Base-by-base conservation (phyloP, 1,284 basidiomycete genomes). In the Mycosarcoma maydis region DNA sequence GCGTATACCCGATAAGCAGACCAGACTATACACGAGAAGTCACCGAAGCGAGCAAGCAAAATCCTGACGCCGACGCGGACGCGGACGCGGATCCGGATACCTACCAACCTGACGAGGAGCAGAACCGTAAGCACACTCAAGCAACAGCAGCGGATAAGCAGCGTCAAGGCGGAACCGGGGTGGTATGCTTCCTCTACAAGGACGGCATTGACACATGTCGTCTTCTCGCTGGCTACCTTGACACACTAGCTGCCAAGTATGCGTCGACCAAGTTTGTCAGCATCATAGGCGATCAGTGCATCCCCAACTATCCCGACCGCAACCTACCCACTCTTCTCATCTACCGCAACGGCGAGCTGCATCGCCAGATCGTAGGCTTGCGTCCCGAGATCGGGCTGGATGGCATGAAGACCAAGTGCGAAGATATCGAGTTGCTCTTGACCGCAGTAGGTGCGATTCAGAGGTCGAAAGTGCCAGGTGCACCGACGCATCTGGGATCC, bases 21-120 rank as follows among this genome's bases (percentile, higher is more conserved):
- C 92, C 94, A 17, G 94, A 97, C 81, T 98, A 98, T 83, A 95
- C 91, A 29, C 86, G 90, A 46, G 92, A 98, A 78, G 92, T 98
- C 16, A 98, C 94, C 0, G 94, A 98, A 57, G 92, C 92, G 1
- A 96, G 93, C 82, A 88, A 87, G 68, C 81, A 87, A 3, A 85
- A 87, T 65, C 87, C 90, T 50, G 57, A 68, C 22, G 54, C 44
- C 0, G 33, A 62, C 11, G 36, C 26, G 3, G 56, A 57, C 2
- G 34, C 54, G 6, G n/a, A n/a, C 22, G 54, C 43, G 1, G 33
- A 62, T n/a, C 38, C 26, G 3, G 56, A 57, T 2, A 27, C 53
- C 8, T 33, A 41, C 8, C 89, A 85, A 9, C 90, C 90, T 37
- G 83, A 87, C 24, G 84, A 87, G 53, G 86, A 87, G 39, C 76